phyloP scores from a whole-genome alignment of 2,329 filamentous ascomycete species.

The Teratosphaeria epicoccoides region DNA sequence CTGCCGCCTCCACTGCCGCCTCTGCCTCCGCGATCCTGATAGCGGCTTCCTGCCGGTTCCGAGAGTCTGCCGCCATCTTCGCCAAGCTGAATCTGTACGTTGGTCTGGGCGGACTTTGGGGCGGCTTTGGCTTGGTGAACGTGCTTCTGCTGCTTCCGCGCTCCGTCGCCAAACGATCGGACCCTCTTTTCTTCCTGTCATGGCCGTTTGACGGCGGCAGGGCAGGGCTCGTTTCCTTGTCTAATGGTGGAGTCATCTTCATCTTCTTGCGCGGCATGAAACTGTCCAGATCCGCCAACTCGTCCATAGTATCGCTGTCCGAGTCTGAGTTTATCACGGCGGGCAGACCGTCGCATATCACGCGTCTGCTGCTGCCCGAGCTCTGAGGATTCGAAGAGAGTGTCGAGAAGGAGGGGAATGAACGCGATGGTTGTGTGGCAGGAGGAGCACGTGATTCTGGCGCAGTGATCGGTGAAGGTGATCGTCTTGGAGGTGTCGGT shows the following conservation, averaged over 20 bases:
- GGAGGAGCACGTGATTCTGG: constrained; percentile 1
- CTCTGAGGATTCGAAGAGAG: constrained; percentile 21
- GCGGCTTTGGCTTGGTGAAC: not conserved
- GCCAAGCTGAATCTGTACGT: constrained; percentile 21
- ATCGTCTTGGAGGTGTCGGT: not conserved
- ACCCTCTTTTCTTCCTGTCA: not conserved
- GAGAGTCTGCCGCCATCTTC: constrained; percentile 17
- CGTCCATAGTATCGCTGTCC: constrained; percentile 21
- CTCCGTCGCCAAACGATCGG: not conserved
- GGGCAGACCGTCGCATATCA: constrained; percentile 42
- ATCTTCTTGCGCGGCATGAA: constrained; percentile 22
- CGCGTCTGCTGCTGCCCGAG: constrained; percentile 34
- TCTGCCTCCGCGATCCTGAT: constrained; percentile 17
- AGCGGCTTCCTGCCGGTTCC: constrained; percentile 11
- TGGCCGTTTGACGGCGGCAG: not conserved
- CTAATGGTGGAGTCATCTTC: constrained; percentile 15
- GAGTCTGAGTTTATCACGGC: constrained; percentile 38
- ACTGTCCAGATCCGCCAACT: constrained; percentile 22
- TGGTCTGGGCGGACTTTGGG: constrained; percentile 8
- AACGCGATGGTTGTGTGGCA: constrained; percentile 3
- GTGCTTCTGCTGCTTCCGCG: not conserved
- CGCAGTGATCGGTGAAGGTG: not conserved
- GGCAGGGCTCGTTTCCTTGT: not conserved
- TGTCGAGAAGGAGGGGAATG: constrained; percentile 22
- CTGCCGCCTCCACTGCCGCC: constrained; percentile 7